Percentiles rank a stretch among this genome's conserved stretches.
phyloP scores from a whole-genome alignment of 805 yeast species.

The Pichia rugopelliculosa region DNA sequence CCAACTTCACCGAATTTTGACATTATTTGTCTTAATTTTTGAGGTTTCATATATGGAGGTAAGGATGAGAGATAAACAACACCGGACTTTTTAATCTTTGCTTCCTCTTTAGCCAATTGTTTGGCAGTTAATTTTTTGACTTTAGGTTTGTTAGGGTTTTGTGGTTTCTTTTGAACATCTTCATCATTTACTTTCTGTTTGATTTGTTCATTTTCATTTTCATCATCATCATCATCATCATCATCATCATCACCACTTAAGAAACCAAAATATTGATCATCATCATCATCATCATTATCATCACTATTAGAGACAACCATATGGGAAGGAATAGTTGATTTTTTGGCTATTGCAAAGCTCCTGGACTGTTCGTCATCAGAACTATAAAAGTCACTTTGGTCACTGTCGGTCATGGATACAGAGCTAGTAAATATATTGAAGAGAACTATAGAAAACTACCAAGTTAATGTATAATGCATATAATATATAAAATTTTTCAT shows the following conservation, averaged over 20 bases:
- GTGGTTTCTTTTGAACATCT: conserved; percentile 5
- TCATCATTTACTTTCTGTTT: conserved; percentile 17
- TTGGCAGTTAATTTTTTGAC: conserved; percentile 50
- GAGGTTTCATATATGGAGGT: conserved; percentile 97
- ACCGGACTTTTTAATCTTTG: conserved; percentile 65
- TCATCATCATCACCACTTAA: conserved; percentile 19
- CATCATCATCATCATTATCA: conserved; percentile 11
- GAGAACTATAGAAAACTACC: not conserved
- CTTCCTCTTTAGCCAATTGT: conserved; percentile 46
- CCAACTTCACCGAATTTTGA: conserved; percentile 83
- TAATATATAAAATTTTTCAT: not conserved
- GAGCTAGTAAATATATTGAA: not conserved
- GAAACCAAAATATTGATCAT: conserved; percentile 6
- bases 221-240: conserved; percentile 17
- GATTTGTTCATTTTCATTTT: conserved; percentile 10
- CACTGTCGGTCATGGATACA: not conserved
- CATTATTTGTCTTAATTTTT: conserved; percentile 75
- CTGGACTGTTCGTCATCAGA: conserved; percentile 6
- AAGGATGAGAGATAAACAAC: conserved; percentile 86
- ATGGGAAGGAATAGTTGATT: not conserved
- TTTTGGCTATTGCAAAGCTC: not conserved
- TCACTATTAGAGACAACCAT: not conserved
- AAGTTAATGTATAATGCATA: no score
- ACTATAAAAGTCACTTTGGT: conserved; percentile 3
- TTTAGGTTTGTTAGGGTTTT: conserved; percentile 31